phyloP scores from a whole-genome alignment of 805 yeast species.

The Schwanniomyces occidentalis region DNA sequence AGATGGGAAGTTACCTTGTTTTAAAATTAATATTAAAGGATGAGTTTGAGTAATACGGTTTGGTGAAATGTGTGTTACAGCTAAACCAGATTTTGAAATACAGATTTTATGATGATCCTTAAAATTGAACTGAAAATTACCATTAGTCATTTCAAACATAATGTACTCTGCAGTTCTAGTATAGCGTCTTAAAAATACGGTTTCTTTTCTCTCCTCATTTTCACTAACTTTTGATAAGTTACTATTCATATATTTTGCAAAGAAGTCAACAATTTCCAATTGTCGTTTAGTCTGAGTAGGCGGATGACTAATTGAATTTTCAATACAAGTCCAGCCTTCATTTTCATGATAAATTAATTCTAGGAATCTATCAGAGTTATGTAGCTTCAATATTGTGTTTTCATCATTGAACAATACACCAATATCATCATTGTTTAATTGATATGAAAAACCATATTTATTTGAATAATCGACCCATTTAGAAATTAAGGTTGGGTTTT shows the following conservation, averaged over 20 bases:
- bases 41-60: constrained; percentile 68
- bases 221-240: constrained; percentile 80
- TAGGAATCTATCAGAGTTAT: constrained; percentile 64
- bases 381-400: constrained; percentile 72
- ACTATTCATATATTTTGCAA: constrained; percentile 88
- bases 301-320: constrained; percentile 43
- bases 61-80: constrained; percentile 81
- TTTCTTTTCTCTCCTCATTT: constrained; percentile 60
- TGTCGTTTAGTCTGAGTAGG: constrained; percentile 60
- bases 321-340: constrained; percentile 49
- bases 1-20: constrained; percentile 43
- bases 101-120: constrained; percentile 92
- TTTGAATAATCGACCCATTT: constrained; percentile 99
- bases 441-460: constrained; percentile 93
- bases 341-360: constrained; percentile 49
- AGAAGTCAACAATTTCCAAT: constrained; percentile 82
- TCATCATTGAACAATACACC: constrained; percentile 90
- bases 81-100: constrained; percentile 71
- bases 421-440: constrained; percentile 82
- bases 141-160: constrained; percentile 92
- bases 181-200: constrained; percentile 78
- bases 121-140: constrained; percentile 91
- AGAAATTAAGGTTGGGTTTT: constrained; percentile 72
- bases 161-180: constrained; percentile 77
- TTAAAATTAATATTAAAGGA: constrained; percentile 47